Conservation (phyloP, 1,284 basidiomycete species). For the Macrocybe sp. region DNA sequence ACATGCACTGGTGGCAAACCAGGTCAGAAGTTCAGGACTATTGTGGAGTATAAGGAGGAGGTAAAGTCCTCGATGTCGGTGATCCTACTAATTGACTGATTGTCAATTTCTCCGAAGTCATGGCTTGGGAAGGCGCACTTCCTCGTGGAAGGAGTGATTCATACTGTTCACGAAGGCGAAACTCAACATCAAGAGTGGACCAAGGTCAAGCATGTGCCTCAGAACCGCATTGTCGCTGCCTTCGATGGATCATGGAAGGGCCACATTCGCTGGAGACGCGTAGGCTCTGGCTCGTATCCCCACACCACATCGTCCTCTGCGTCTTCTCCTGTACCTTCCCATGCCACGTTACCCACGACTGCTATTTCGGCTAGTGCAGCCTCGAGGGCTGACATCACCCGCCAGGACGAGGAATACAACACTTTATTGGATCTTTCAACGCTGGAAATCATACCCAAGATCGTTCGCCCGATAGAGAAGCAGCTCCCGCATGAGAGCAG, state of each 20-base stretch:
- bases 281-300: constrained; percentile 45
- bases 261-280: constrained; percentile 76
- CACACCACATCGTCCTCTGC: constrained; percentile 31
- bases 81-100: constrained; percentile 5
- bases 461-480: constrained; percentile 75
- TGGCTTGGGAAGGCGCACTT: constrained; percentile 93
- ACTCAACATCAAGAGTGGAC: constrained; percentile 74
- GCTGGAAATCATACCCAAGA: constrained; percentile 77
- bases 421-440: constrained; percentile 77
- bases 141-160: constrained; percentile 86
- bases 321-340: constrained; percentile 40
- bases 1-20: constrained; percentile 72
- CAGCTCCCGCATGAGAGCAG: constrained; percentile 84
- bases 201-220: constrained; percentile 87
- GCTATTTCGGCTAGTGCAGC: constrained; percentile 21
- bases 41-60: constrained; percentile 97
- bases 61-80: constrained; percentile 34
- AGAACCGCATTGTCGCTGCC: constrained; percentile 70
- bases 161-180: constrained; percentile 66
- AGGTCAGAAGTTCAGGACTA: constrained; percentile 63
- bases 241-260: constrained; percentile 91
- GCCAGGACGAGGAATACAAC: constrained; percentile 49
- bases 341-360: constrained; percentile 29
- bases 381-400: constrained; percentile 24
- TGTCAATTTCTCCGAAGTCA: constrained; percentile 42